Base-by-base conservation (phyloP, 2,329 filamentous ascomycete genomes). In the Penicillium sp. region DNA sequence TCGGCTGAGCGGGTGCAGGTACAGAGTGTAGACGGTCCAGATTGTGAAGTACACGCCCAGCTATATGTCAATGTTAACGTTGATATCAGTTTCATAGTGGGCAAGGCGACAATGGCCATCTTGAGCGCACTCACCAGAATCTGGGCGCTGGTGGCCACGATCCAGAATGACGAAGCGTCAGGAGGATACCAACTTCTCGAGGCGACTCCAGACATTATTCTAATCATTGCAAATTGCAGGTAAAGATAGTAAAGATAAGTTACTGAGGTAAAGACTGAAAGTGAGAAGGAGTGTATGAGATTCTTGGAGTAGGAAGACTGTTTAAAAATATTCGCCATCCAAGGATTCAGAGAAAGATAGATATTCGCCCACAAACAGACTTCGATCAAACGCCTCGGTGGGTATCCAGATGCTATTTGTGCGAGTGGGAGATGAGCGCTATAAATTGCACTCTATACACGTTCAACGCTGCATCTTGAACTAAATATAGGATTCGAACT, bases 1-100 rank as follows among this genome's bases (percentile, higher is more conserved):
- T 22, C 44, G 54, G 23, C 58, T 56, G 13, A 68, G 51, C 2
- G 63, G 63, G 35, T 65, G 59, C 28, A 66, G 55, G 38, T 56
- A 64, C 8, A 67, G 52, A 8, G 58, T 57, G 40, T 65, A 59
- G 11, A 59, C 34, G 11, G 46, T 49, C 47, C 50, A 55, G 18
- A 31, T 31, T 1, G 16, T 27, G n/a, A 42, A 20, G 9, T 51
- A 55, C 2, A 24, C 22, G 11, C 32, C 14, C 22, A 48, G 11
- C 52, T 55, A 6, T 3, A 11, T 10, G 10, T 10, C 8, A 6
- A 16, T 3, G 6, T 20, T 4, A 4, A 3, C 2, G 6, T 20
- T 4, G 1, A 3, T 18, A 9, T 34, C 9, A 34, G 31, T 11
- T 18, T 16, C 31, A 18, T 31, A 20, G 18, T 20, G 24, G 1